Conservation (phyloP, 129 eudicot genomes). For the Flaveria trinervia region DNA sequence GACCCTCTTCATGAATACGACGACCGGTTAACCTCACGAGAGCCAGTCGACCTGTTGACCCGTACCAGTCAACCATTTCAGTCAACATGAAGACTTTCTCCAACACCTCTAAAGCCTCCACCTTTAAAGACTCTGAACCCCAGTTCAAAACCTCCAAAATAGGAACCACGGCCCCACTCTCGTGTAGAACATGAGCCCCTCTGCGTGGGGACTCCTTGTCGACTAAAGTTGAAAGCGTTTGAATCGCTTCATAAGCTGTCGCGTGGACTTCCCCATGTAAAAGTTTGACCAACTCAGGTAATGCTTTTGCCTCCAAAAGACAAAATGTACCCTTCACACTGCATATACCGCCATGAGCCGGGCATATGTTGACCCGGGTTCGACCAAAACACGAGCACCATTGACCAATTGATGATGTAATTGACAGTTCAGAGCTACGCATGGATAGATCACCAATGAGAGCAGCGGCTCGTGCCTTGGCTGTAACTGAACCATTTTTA, state of each 20-base stretch:
- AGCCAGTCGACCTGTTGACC: slow-evolving; percentile 38
- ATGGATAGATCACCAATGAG: slow-evolving; percentile 64
- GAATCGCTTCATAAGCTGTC: slow-evolving; percentile 61
- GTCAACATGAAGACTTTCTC: slow-evolving; percentile 58
- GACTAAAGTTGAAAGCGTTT: slow-evolving; percentile 62
- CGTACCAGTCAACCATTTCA: slow-evolving; percentile 59
- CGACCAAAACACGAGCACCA: slow-evolving; percentile 38
- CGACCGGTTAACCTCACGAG: slow-evolving; percentile 53
- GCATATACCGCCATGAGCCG: slow-evolving; percentile 63
- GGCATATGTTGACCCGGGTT: slow-evolving; percentile 34
- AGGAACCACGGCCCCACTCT: slow-evolving; percentile 45
- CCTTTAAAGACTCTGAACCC: slow-evolving; percentile 68
- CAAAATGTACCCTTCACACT: slow-evolving; percentile 53
- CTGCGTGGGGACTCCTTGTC: slow-evolving; percentile 50
- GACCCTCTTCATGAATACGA: slow-evolving; percentile 49
- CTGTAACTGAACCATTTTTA: slow-evolving; percentile 45
- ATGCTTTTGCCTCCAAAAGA: slow-evolving; percentile 53
- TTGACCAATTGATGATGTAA: slow-evolving; percentile 6
- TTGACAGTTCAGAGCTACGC: slow-evolving; percentile 51
- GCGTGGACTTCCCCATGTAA: slow-evolving; percentile 49
- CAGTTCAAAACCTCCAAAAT: slow-evolving; percentile 55
- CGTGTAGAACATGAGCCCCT: slow-evolving; percentile 59
- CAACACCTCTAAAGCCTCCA: slow-evolving; percentile 55
- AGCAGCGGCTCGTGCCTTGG: slow-evolving; percentile 67
- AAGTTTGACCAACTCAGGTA: slow-evolving; percentile 55